phyloP scores from a whole-genome alignment of 2,329 filamentous ascomycete genomes.

The Penicillium sp. region DNA sequence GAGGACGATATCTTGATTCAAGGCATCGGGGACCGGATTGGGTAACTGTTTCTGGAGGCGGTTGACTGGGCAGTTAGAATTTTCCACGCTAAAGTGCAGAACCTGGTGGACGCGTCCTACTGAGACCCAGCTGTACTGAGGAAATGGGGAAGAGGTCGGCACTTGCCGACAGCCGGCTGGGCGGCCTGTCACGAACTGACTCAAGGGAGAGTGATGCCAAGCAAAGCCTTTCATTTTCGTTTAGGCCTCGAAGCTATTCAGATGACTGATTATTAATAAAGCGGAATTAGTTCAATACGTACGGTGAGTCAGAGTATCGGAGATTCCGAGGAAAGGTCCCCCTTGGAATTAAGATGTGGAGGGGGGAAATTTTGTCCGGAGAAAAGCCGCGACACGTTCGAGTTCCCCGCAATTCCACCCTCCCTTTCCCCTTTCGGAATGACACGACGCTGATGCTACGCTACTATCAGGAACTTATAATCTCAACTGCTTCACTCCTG shows the following conservation, averaged over 20 bases:
- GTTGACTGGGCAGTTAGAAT: not conserved
- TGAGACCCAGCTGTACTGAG: not conserved
- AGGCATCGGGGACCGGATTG: not conserved
- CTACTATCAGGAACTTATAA: not conserved
- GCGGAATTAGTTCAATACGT: no score
- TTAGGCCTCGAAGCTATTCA: not conserved
- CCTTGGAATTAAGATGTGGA: not conserved
- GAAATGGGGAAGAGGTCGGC: constrained; percentile 5
- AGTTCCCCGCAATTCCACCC: not conserved
- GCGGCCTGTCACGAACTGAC: constrained; percentile 5
- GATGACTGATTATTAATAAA: not conserved
- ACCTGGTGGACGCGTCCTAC: not conserved
- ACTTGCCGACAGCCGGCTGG: constrained; percentile 18
- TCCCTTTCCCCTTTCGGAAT: not conserved
- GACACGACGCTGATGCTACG: not conserved
- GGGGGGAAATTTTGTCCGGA: not conserved
- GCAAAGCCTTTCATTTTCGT: not conserved
- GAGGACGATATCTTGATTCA: not conserved
- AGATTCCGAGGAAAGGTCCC: not conserved
- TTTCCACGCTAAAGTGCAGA: constrained; percentile 6
- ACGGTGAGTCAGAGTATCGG: not conserved
- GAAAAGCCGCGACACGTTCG: not conserved
- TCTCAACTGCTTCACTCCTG: not conserved
- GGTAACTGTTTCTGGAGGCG: not conserved
- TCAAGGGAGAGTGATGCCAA: constrained; percentile 4